Conservation (phyloP, 768 basidiomycete genomes). For the Termitomyces sp. region DNA sequence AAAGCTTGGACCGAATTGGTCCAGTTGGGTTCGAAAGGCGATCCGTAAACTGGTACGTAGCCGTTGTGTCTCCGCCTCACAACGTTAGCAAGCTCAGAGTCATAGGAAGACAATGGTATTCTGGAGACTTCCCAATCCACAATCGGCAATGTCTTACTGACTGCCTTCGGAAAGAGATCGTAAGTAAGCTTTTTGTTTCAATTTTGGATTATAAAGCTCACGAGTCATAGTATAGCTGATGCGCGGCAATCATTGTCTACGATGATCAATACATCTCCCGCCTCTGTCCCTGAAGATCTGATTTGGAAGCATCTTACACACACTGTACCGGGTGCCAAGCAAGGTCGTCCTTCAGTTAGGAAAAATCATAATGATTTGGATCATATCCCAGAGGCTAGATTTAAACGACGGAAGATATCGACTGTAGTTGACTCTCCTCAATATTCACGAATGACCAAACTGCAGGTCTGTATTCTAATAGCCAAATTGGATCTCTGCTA, state of each 20-base stretch:
- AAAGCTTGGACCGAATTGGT: constrained; percentile 43
- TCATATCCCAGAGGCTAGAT: constrained; percentile 3
- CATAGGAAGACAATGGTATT: constrained; percentile 36
- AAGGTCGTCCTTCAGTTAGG: constrained; percentile 10
- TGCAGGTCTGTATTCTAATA: constrained; percentile 26
- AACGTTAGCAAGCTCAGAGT: neutral
- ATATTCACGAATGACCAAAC: constrained; percentile 28
- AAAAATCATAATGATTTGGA: neutral
- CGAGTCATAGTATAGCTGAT: constrained; percentile 21
- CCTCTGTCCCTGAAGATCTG: constrained; percentile 25
- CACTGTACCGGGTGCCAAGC: constrained; percentile 18
- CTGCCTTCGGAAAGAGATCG: constrained; percentile 40
- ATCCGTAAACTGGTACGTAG: constrained; percentile 36
- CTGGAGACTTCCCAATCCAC: constrained; percentile 26
- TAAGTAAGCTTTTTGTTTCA: neutral
- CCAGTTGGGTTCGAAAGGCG: constrained; percentile 39
- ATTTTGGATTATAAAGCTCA: neutral
- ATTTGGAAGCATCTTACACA: constrained; percentile 34
- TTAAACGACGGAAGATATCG: constrained; percentile 20
- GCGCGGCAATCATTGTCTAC: constrained; percentile 27
- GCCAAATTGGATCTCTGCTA: neutral
- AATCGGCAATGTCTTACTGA: constrained; percentile 32
- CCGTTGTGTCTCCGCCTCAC: neutral
- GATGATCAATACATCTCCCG: constrained; percentile 16
- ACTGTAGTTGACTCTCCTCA: constrained; percentile 10